Base-by-base conservation (phyloP, 1,139 yeast genomes). In the Yamadazyma atlantica region DNA sequence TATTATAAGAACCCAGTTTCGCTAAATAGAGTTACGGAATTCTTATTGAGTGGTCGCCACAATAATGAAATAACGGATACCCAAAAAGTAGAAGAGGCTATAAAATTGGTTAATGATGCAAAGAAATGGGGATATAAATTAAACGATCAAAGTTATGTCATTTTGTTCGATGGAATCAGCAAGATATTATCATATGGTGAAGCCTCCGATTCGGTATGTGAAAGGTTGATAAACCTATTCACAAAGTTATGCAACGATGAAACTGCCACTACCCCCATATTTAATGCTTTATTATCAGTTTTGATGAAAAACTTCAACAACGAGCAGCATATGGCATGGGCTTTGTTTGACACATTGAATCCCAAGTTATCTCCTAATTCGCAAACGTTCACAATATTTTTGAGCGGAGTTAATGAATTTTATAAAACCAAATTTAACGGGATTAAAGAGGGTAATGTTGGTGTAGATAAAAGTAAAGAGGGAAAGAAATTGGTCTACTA, bases 61-160 rank as follows among this genome's bases (percentile, higher is more conserved):
- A 6, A 57, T 62, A 6, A 6, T 8, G 15, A 19, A 13, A 19
- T 14, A 19, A 7, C 33, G 13, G 21, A 29, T 6, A 33, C 11
- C 12, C 11, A 19, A 16, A 12, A 15, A n/a, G 17, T 22, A 14
- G 34, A 31, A 11, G 57, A 45, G 12, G 85, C 83, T 0, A 44
- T 82, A 31, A 74, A 73, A 34, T 45, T 75, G 21, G 69, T 72
- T 41, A 68, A 70, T 40, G 72, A 74, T 57, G 64, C 86, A 36
- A 79, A 77, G 48, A 82, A 80, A 51, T 76, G 85, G 80, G 75
- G 74, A 1, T 70, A 80, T 14, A 71, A 73, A 1, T 59, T 69
- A 4, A 77, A 80, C 47, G 72, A 75, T 15, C 75, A 76, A 34
- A 73, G 85, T 1, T 66, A 74, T 42, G 73, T 81, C 2, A 73